Evolutionary conservation across 2,329 filamentous ascomycete species (phyloP).

Genomic region (Alternaria solani): DNA sequence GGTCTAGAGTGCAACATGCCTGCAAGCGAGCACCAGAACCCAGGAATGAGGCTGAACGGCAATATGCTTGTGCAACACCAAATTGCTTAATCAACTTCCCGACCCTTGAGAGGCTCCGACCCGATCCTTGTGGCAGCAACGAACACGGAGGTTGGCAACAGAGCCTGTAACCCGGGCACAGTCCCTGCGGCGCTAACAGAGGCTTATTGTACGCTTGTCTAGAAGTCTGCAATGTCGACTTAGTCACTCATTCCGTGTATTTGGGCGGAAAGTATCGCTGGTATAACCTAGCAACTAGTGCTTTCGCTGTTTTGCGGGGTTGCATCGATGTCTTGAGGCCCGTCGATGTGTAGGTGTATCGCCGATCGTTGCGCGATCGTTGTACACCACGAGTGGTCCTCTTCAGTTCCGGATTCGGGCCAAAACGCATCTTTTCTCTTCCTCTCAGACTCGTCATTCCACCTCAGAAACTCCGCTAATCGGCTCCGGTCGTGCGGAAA

Average conservation of each 20-base stretch:
- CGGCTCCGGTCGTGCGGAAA: slow-evolving; percentile 84
- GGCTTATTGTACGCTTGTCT: not conserved
- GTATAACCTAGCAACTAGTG: not conserved
- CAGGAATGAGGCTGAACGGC: slow-evolving; percentile 9
- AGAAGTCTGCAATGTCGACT: not conserved
- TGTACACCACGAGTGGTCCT: not conserved
- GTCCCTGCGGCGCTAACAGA: not conserved
- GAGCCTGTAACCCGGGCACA: slow-evolving; percentile 9
- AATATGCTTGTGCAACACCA: slow-evolving; percentile 20
- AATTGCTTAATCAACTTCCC: slow-evolving; percentile 14
- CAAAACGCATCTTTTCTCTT: not conserved
- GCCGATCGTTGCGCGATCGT: not conserved
- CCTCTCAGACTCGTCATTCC: slow-evolving; percentile 5
- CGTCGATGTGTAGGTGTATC: not conserved
- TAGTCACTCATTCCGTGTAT: not conserved
- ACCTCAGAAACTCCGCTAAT: slow-evolving; percentile 56
- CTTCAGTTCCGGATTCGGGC: not conserved
- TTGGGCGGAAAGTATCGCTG: not conserved
- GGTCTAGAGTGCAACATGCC: slow-evolving; percentile 24
- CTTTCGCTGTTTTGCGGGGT: not conserved
- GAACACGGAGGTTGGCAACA: slow-evolving; percentile 4
- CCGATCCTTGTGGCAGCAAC: not conserved
- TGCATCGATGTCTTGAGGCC: not conserved
- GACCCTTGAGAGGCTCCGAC: slow-evolving; percentile 1
- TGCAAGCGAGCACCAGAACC: slow-evolving; percentile 15